A percentile compares a stretch with the other conserved stretches of the same genome.
phyloP scores from a whole-genome alignment of 257 asterid species.

The Gynochthodes officinalis region DNA sequence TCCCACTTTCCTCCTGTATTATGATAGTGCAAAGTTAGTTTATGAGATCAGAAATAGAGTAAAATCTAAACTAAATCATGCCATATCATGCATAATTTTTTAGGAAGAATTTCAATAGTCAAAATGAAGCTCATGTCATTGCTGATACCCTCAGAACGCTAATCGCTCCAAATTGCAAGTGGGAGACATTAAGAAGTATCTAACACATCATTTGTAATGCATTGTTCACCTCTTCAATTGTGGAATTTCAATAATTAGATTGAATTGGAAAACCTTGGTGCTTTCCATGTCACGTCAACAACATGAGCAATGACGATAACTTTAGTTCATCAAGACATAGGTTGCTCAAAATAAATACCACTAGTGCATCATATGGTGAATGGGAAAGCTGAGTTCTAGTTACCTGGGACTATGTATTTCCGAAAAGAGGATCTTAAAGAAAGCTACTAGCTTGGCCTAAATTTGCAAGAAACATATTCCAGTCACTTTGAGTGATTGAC shows the following conservation, averaged over 20 bases:
- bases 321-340: background rate
- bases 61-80: background rate
- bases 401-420: background rate
- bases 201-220: background rate
- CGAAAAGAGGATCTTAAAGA: background rate
- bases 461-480: background rate
- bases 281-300: background rate
- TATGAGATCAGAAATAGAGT: background rate
- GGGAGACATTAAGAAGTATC: too few relatives aligned
- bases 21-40: conserved; percentile 1
- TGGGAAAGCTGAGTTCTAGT: background rate
- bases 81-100: background rate
- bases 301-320: background rate
- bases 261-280: background rate
- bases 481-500: background rate
- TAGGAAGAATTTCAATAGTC: conserved; percentile 2
- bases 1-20: conserved; percentile 50
- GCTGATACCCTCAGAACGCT: too few relatives aligned
- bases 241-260: background rate
- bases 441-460: background rate
- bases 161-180: background rate
- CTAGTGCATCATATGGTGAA: conserved; percentile 6
- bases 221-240: background rate
- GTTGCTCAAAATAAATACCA: background rate
- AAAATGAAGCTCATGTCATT: background rate